Conservation (phyloP, 768 basidiomycete genomes). For the Xerocomellus amylosporus region DNA sequence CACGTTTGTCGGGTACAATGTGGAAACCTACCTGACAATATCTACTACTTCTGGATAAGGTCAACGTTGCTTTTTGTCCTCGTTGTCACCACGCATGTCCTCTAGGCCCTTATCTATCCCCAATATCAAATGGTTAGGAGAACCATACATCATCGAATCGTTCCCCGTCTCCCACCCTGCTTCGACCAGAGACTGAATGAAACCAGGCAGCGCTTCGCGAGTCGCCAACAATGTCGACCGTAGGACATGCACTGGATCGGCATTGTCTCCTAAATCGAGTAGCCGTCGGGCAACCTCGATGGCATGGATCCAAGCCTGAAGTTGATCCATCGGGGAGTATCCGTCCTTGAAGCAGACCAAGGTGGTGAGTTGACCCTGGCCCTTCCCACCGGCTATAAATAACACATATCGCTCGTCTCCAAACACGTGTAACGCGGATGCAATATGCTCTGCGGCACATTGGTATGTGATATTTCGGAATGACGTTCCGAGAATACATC, state of each 20-base stretch:
- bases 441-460: constrained; percentile 14
- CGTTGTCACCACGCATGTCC: not conserved
- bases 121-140: constrained; percentile 24
- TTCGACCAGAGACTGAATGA: constrained; percentile 15
- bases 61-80: constrained; percentile 23
- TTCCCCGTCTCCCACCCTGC: constrained; percentile 40
- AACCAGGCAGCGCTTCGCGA: constrained; percentile 15
- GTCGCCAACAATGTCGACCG: constrained; percentile 11
- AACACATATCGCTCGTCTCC: constrained; percentile 48
- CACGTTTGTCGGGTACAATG: not conserved
- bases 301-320: constrained; percentile 51
- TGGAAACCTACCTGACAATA: not conserved
- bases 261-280: not conserved
- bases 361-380: constrained; percentile 14
- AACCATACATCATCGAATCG: constrained; percentile 33
- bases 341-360: constrained; percentile 52
- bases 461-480: constrained; percentile 28
- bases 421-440: constrained; percentile 40
- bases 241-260: constrained; percentile 6
- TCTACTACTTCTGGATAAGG: not conserved
- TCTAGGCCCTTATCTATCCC: constrained; percentile 1
- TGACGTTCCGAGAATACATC: constrained; percentile 50
- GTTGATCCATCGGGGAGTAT: constrained; percentile 45
- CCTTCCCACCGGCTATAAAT: constrained; percentile 38
- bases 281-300: constrained; percentile 18